Conservation (phyloP, 2,329 filamentous ascomycete species). For the Penicillium griseofulvum region DNA sequence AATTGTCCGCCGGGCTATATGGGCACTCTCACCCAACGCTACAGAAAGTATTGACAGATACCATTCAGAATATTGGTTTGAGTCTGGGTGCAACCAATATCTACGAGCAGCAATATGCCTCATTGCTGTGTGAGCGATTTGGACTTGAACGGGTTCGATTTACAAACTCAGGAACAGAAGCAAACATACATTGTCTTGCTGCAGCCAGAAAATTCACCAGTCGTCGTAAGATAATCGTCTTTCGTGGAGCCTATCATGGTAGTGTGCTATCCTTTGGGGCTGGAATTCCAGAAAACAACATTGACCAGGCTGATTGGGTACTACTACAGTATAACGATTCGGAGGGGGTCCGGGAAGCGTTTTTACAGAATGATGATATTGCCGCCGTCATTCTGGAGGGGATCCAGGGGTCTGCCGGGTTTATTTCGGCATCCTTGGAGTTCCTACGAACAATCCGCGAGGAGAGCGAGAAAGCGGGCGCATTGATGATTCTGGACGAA, state of each 20-base stretch:
- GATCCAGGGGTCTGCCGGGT: conserved; percentile 64
- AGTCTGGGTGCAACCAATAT: conserved; percentile 55
- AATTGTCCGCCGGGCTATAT: conserved; percentile 64
- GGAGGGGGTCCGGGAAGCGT: conserved; percentile 38
- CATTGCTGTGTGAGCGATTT: conserved; percentile 55
- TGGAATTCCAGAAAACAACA: conserved; percentile 17
- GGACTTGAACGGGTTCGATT: conserved; percentile 55
- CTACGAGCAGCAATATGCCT: conserved; percentile 54
- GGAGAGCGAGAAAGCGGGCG: conserved; percentile 49
- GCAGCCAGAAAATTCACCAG: conserved; percentile 51
- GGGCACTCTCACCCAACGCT: conserved; percentile 63
- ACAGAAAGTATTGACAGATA: conserved; percentile 46
- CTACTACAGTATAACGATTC: conserved; percentile 63
- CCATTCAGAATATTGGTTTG: conserved; percentile 49
- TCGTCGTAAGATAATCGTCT: conserved; percentile 47
- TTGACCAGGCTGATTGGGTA: conserved; percentile 56
- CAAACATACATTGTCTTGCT: conserved; percentile 59
- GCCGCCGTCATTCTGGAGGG: conserved; percentile 65
- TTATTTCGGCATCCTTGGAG: conserved; percentile 49
- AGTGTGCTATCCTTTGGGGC: conserved; percentile 50
- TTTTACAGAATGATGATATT: conserved; percentile 29
- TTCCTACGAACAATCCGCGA: conserved; percentile 56
- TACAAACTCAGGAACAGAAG: conserved; percentile 65
- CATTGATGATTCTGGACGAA: conserved; percentile 67
- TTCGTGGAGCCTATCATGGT: conserved; percentile 55